A percentile compares a stretch with the other conserved stretches of the same genome.
Evolutionary conservation across 495 filamentous ascomycete species (phyloP).

Genomic region (Penicillium fimorum): DNA sequence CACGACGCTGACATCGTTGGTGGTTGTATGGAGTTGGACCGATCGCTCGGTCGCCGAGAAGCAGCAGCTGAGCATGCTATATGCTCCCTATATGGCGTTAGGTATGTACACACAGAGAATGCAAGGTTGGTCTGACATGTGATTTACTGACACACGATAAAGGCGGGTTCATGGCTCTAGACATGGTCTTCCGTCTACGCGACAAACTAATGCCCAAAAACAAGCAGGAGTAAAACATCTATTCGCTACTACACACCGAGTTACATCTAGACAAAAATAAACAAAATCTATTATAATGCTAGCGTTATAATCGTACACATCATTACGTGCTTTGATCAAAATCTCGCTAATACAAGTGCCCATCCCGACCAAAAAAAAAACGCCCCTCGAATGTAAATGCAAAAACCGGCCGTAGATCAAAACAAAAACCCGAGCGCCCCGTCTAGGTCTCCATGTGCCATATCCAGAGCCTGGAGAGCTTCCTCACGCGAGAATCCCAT

Average conservation of each 20-base stretch:
- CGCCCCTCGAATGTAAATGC: constrained; percentile 18
- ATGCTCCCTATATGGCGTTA: constrained; percentile 69
- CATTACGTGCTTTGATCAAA: constrained; percentile 20
- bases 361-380: constrained; percentile 11
- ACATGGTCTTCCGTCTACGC: constrained; percentile 51
- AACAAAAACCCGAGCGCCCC: constrained; percentile 78
- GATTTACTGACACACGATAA: neutral
- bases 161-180: constrained; percentile 57
- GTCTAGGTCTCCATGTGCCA: constrained; percentile 81
- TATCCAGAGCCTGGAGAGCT: constrained; percentile 76
- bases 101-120: constrained; percentile 57
- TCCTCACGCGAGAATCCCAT: constrained; percentile 77
- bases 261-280: neutral
- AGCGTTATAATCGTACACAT: constrained; percentile 25
- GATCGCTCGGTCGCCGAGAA: constrained; percentile 56
- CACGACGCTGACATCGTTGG: constrained; percentile 69
- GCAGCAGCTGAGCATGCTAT: constrained; percentile 58
- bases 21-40: constrained; percentile 56
- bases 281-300: constrained; percentile 8
- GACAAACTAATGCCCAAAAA: constrained; percentile 31
- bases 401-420: constrained; percentile 52
- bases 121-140: neutral
- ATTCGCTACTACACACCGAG: neutral
- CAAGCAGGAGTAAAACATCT: constrained; percentile 33
- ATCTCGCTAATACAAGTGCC: constrained; percentile 27